A percentile compares a stretch with the other conserved stretches of the same genome.
Conservation (phyloP, 2,329 filamentous ascomycete species). For the Pseudonectria buxi region DNA sequence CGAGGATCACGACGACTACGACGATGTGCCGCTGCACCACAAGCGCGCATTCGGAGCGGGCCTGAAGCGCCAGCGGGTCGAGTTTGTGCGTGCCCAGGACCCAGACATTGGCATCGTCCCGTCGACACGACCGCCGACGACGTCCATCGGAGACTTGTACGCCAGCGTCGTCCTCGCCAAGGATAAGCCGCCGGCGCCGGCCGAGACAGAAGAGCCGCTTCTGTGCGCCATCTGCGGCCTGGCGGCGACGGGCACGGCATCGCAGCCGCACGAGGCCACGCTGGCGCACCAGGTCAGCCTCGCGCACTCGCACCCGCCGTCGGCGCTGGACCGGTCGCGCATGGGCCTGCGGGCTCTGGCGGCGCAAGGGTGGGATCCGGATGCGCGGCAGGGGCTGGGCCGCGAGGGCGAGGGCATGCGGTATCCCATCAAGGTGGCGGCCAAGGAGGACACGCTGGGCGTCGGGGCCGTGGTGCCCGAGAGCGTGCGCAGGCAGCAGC, state of each 20-base stretch:
- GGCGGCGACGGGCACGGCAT: constrained; percentile 23
- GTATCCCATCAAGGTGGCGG: constrained; percentile 64
- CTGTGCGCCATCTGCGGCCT: constrained; percentile 32
- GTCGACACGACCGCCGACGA: constrained; percentile 10
- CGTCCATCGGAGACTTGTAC: constrained; percentile 50
- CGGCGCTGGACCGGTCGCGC: constrained; percentile 60
- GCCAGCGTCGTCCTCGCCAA: constrained; percentile 58
- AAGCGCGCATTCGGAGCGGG: constrained; percentile 50
- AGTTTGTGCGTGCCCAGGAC: constrained; percentile 50
- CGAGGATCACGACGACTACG: constrained; percentile 30
- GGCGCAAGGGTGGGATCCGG: constrained; percentile 68
- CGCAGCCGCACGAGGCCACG: constrained; percentile 48
- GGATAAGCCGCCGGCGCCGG: constrained; percentile 6
- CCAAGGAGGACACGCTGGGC: constrained; percentile 70
- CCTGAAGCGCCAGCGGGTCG: constrained; percentile 45
- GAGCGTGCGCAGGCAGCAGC: constrained; percentile 25
- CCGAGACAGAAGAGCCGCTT: constrained; percentile 6
- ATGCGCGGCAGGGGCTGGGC: constrained; percentile 66
- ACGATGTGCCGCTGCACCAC: constrained; percentile 47
- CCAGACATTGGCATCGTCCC: constrained; percentile 22
- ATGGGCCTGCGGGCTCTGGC: constrained; percentile 63
- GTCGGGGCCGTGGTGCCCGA: constrained; percentile 51
- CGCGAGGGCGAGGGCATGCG: constrained; percentile 63
- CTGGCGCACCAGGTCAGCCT: constrained; percentile 67
- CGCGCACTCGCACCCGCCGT: constrained; percentile 64